Base-by-base conservation (phyloP, 2,329 filamentous ascomycete species). In the Periglandula ipomoeae region DNA sequence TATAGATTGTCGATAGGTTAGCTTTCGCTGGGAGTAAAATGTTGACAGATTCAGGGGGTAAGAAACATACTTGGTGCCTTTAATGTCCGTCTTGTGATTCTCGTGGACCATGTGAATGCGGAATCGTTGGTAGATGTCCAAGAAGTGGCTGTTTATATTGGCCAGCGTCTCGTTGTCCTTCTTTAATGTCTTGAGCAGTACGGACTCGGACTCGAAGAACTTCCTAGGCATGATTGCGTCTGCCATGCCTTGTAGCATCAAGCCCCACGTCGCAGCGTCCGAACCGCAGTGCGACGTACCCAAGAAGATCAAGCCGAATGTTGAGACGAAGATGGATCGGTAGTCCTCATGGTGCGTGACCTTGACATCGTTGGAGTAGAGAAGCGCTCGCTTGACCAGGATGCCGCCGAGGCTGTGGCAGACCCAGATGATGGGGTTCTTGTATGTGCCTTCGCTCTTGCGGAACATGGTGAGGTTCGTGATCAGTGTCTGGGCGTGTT, bases 61-160 rank as follows among this genome's bases (percentile, higher is more conserved):
- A 3, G 9, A n/a, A 7, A 58, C 68, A 41, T 57, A 70, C 68
- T 68, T 81, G 1, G 79, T 79, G 2, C 79, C 80, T 55, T 78
- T 83, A 32, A 89, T 58, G 53, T 87, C 79, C 0, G 84, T 87
- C 52, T 82, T 84, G 55, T 83, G 79, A 41, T 82, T 83, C 60
- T 90, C 86, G 48, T 89, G 84, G 34, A 82, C 86, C 75, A 89
- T 87, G 58, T 85, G 85, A 45, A 89, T 81, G 54, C 80, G 76
- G 59, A 87, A 89, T 1, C 81, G 74, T 49, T 80, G 76, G 53
- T 86, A 81, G 24, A 89, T 80, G 46, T 88, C 81, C 17, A 83
- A 71, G 55, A 90, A 90, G 50, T 83, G 75, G 46, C 72, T 78
- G 62, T 87, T 89, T 63, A 90, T 88, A 52, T 84, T 82, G 57